Percentiles rank a stretch among this genome's conserved stretches.
phyloP scores from a whole-genome alignment of 495 filamentous ascomycete genomes.

The Penicillium angulare region DNA sequence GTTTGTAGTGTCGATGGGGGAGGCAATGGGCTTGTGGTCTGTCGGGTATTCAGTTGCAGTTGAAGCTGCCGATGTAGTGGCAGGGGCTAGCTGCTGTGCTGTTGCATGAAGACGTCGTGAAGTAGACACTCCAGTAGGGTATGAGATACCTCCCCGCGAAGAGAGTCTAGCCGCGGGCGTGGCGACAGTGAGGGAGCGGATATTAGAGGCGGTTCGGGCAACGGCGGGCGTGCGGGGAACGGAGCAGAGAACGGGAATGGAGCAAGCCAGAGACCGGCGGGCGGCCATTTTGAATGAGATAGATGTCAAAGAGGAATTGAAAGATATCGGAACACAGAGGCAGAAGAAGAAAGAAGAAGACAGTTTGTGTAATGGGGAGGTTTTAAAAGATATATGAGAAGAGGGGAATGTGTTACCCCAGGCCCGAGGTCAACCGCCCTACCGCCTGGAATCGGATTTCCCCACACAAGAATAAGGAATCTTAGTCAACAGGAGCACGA shows the following conservation, averaged over 20 bases:
- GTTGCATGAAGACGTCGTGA: constrained; percentile 56
- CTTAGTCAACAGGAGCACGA: constrained; percentile 8
- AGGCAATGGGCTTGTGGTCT: constrained; percentile 73
- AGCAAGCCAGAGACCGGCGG: constrained; percentile 41
- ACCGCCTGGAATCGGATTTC: constrained; percentile 18
- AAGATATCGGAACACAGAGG: not conserved
- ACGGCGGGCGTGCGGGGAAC: constrained; percentile 42
- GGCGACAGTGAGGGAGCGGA: constrained; percentile 31
- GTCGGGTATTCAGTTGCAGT: constrained; percentile 72
- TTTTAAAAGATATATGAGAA: not conserved
- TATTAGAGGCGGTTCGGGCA: constrained; percentile 26
- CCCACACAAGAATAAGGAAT: constrained; percentile 15
- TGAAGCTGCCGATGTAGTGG: constrained; percentile 54
- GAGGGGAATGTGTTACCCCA: not conserved
- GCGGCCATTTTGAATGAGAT: constrained; percentile 39
- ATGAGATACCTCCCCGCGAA: constrained; percentile 14
- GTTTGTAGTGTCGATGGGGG: constrained; percentile 78
- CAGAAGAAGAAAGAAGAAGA: constrained; percentile 3
- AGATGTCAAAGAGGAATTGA: not conserved
- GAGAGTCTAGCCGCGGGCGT: constrained; percentile 17
- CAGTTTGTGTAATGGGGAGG: constrained; percentile 1
- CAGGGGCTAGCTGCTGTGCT: constrained; percentile 54
- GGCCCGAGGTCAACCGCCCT: constrained; percentile 23
- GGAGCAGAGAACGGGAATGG: constrained; percentile 46
- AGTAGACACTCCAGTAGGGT: constrained; percentile 26